Evolutionary conservation across 345 rosid species (phyloP).

Genomic region (Melaleuca alternifolia): DNA sequence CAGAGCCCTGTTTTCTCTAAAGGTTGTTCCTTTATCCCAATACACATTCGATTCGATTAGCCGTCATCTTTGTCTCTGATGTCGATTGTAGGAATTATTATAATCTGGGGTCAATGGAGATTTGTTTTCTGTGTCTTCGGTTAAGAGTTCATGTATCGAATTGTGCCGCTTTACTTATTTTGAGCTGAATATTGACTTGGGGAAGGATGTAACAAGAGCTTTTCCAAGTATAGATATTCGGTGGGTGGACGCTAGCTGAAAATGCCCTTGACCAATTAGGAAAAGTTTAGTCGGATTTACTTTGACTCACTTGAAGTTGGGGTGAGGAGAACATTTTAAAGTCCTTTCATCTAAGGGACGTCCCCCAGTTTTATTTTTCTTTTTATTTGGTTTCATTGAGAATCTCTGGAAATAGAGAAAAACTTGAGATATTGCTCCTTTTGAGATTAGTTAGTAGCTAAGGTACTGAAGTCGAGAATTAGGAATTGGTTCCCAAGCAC

Average conservation of each 20-base stretch:
- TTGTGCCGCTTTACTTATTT: background rate
- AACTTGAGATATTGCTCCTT: background rate
- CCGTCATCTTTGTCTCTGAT: background rate
- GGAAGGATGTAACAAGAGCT: background rate
- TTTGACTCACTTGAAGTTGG: background rate
- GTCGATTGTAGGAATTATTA: background rate
- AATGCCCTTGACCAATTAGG: background rate
- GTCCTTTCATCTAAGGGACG: background rate
- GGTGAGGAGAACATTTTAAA: background rate
- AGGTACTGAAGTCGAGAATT: background rate
- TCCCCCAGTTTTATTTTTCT: background rate
- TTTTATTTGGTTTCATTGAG: background rate
- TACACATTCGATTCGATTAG: background rate
- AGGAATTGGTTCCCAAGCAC: background rate
- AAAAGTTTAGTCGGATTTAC: background rate
- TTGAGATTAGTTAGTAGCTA: background rate
- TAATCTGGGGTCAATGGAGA: background rate
- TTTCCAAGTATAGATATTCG: background rate
- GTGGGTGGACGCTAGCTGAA: background rate
- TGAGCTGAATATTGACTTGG: background rate
- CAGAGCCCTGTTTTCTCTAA: slow-evolving; percentile 90
- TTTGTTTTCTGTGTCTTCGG: background rate
- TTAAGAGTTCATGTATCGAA: background rate
- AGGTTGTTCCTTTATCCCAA: slow-evolving; percentile 15
- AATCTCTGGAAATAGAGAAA: background rate